Evolutionary conservation across 208 protist genomes (phyloP), one percentile per base, ranked within the genome.

Genomic region (Acanthamoeba lugdunensis): DNA sequence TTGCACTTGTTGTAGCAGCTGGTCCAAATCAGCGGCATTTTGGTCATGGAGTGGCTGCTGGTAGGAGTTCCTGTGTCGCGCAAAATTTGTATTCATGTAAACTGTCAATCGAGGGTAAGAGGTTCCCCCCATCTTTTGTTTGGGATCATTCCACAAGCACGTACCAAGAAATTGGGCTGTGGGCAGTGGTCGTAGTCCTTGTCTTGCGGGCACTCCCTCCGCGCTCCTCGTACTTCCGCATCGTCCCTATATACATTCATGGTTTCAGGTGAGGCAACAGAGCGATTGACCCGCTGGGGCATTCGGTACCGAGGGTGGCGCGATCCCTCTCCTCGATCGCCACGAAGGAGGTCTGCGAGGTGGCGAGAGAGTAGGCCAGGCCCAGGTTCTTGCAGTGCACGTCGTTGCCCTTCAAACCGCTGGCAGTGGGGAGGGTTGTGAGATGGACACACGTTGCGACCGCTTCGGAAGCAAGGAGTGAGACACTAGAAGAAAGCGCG

Each of bases 341-440:
- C 30, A 85, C 77, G 28, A 85, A 85, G 50, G 77, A 85, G 6
- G 77, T 96, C 28, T 75, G 67, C 67, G 67, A 37, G 28, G 67
- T 75, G 67, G 67, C 67, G 13, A 75, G 23, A 7, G 67, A 75
- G 30, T 75, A 75, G 67, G 67, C 67, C 67, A 75, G 30, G 67
- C 67, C 67, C 5, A 75, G 23, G 7, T 45, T n/a, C 77, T 33
- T 54, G 41, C 77, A 50, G 5, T 30, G 41, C 37, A 4, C 9
- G 37, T 33, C 18, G 50, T 54, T 45, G 77, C 18, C 25, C 45
- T 30, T 58, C 67, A 37, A 75, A 41, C 67, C 28, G 11, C 67
- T 75, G 30, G 30, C 65, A 30, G 48, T 2, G 48, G 48, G 13
- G 28, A 75, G 28, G 28, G n/a, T 23, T 0, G 16, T 23, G 16